These are phyloP conservation scores for Paecilomyces sp. DNA, from an alignment of 2,329 filamentous ascomycete genomes.

Conservation along the genomic window DNA sequence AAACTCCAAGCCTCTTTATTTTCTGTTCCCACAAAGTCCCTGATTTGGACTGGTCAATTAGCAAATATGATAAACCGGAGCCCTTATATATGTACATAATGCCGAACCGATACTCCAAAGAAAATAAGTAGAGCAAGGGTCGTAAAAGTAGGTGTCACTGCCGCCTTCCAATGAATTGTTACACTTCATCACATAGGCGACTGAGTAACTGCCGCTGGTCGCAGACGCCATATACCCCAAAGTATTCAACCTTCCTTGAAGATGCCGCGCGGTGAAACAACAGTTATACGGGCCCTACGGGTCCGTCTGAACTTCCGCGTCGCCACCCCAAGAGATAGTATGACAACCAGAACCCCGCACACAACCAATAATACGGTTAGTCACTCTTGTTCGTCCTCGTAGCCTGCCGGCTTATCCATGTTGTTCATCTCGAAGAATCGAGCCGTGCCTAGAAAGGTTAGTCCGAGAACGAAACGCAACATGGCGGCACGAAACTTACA, in stretches of 20 bases:
- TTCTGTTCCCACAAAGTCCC: neutral
- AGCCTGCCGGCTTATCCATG: constrained; percentile 76
- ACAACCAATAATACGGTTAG: constrained; percentile 18
- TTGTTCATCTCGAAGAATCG: constrained; percentile 79
- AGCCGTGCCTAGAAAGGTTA: constrained; percentile 60
- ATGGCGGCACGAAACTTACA: constrained; percentile 55
- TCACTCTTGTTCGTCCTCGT: constrained; percentile 60
- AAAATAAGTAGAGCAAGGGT: neutral
- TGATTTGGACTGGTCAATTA: neutral
- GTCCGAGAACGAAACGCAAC: constrained; percentile 26
- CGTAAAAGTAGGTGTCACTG: neutral
- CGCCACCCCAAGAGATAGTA: constrained; percentile 12
- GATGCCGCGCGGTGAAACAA: constrained; percentile 1
- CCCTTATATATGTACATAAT: neutral
- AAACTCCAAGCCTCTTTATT: neutral
- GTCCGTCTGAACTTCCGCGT: constrained; percentile 13
- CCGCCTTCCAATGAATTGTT: neutral
- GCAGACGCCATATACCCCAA: neutral
- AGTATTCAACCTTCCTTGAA: constrained; percentile 1
- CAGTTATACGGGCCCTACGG: constrained; percentile 6
- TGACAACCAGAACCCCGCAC: constrained; percentile 9
- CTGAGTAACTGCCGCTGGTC: neutral
- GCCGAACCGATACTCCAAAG: neutral
- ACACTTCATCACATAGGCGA: neutral
- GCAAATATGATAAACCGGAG: neutral